These are phyloP conservation scores for Pseudozyma sp. DNA, from an alignment of 1,284 basidiomycete species.

Conservation along the genomic window DNA sequence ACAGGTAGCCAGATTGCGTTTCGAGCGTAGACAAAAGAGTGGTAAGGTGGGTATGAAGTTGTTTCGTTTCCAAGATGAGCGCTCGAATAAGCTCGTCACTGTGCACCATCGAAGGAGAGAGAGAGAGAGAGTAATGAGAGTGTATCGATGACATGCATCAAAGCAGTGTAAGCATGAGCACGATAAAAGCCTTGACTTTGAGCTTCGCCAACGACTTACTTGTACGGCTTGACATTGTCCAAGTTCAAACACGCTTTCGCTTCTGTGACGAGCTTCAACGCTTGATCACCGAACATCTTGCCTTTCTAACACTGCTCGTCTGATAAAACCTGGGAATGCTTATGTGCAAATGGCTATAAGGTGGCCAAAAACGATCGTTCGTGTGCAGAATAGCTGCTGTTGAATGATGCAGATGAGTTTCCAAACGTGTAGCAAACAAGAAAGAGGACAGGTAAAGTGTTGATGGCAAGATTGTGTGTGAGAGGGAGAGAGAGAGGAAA, in stretches of 20 bases:
- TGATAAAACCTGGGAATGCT: too few relatives aligned
- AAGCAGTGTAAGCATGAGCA: neutral
- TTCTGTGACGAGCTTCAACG: conserved; percentile 86
- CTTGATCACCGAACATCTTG: conserved; percentile 78
- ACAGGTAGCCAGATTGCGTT: conserved; percentile 30
- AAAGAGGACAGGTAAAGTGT: neutral
- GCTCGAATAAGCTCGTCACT: conserved; percentile 82
- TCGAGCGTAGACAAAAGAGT: conserved; percentile 72
- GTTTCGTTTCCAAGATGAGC: conserved; percentile 89
- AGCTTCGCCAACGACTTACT: conserved; percentile 68
- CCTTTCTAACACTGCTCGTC: neutral
- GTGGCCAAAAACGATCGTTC: neutral
- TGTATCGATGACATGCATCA: too few relatives aligned
- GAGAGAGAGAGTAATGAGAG: neutral
- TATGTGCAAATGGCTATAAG: neutral
- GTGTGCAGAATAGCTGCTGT: neutral
- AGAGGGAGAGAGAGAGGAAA: neutral
- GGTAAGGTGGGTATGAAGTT: conserved; percentile 75
- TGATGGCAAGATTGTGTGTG: neutral
- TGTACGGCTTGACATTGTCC: conserved; percentile 89
- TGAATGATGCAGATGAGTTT: neutral
- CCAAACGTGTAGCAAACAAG: neutral
- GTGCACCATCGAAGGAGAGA: neutral
- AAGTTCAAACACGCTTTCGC: conserved; percentile 84
- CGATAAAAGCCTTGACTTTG: too few relatives aligned